These are phyloP conservation scores for Penicillium bovifimosum DNA, from an alignment of 495 filamentous ascomycete species.

Conservation along the genomic window DNA sequence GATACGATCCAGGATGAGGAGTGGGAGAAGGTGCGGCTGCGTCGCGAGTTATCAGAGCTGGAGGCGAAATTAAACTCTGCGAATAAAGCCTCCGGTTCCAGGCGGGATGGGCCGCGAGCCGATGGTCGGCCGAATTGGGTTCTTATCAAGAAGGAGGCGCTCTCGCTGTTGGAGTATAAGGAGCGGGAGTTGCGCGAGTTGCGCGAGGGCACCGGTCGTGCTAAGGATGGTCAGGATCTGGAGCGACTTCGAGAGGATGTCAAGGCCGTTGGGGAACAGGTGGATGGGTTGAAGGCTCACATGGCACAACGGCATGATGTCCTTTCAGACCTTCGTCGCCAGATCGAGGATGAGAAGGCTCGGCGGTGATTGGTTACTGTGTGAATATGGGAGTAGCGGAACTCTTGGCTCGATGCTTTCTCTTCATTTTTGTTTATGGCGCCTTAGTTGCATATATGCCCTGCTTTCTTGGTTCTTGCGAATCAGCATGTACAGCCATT, in stretches of 20 bases:
- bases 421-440: constrained; percentile 1
- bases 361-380: constrained; percentile 24
- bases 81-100: constrained; percentile 57
- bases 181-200: constrained; percentile 46
- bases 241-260: constrained; percentile 42
- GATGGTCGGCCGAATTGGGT: constrained; percentile 52
- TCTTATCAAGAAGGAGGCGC: constrained; percentile 86
- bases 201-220: constrained; percentile 39
- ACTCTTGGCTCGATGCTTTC: neutral
- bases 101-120: constrained; percentile 53
- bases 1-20: constrained; percentile 72
- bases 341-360: constrained; percentile 45
- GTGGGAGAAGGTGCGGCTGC: constrained; percentile 94
- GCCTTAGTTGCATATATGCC: constrained; percentile 15
- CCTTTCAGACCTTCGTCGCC: constrained; percentile 39
- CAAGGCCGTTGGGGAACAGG: constrained; percentile 46
- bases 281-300: constrained; percentile 49
- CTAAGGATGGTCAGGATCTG: constrained; percentile 39
- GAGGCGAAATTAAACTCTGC: constrained; percentile 77
- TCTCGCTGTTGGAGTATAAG: constrained; percentile 67
- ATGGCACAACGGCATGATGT: constrained; percentile 38
- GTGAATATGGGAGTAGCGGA: neutral
- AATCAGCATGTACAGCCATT: constrained; percentile 32
- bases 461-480: constrained; percentile 6
- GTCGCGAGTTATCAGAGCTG: constrained; percentile 82